phyloP scores from a whole-genome alignment of 2,329 filamentous ascomycete species.

The Didymellaceae sp. region DNA sequence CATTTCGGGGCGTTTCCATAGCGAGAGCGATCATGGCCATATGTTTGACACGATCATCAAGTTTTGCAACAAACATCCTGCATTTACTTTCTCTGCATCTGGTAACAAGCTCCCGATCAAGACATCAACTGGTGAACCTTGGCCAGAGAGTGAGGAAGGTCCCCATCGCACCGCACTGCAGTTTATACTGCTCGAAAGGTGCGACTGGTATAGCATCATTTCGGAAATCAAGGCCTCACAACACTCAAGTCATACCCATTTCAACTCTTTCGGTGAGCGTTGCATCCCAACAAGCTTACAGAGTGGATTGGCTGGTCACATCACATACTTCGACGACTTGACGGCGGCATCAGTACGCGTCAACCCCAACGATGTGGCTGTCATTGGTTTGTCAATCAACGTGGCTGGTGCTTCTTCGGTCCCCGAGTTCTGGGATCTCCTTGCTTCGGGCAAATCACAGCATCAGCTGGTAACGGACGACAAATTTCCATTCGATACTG shows the following conservation, averaged over 20 bases:
- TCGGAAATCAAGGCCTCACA: not conserved
- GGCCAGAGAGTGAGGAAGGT: not conserved
- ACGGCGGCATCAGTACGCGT: not conserved
- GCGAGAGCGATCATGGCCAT: not conserved
- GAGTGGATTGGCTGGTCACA: not conserved
- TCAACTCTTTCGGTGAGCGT: slow-evolving; percentile 5
- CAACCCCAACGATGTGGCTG: slow-evolving; percentile 16
- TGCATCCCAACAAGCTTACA: slow-evolving; percentile 6
- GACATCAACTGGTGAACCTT: not conserved
- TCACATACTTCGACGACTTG: not conserved
- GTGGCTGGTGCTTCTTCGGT: slow-evolving; percentile 20
- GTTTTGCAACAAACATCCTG: not conserved
- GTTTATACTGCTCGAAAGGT: slow-evolving; percentile 1
- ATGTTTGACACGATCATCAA: not conserved
- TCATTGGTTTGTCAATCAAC: slow-evolving; percentile 26
- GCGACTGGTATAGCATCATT: slow-evolving; percentile 2
- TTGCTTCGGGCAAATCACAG: slow-evolving; percentile 14
- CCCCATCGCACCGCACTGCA: not conserved
- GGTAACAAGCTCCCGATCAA: not conserved
- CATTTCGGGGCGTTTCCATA: slow-evolving; percentile 4
- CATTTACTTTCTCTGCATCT: not conserved
- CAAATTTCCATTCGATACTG: not conserved
- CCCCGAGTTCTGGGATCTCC: slow-evolving; percentile 22
- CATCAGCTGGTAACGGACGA: not conserved
- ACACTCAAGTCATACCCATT: not conserved